Evolutionary conservation across 179 eudicot species (phyloP), one percentile per base, ranked within the genome.

Genomic region (Silene vulgaris): DNA sequence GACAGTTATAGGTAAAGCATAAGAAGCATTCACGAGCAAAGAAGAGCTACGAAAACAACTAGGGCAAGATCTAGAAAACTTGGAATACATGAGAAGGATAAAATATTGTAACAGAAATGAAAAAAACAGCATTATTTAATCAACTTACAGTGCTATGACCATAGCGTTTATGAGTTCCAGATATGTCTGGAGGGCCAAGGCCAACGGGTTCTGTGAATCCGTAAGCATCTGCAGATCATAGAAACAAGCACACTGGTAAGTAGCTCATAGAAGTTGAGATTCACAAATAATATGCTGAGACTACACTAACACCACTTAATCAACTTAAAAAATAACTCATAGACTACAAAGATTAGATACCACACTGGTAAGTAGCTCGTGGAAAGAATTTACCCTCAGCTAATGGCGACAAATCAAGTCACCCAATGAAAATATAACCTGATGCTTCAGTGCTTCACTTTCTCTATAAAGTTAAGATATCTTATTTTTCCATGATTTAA

Each of bases 81-180:
- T 65, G 21, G 35, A 56, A 35, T 32, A 9, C 63, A 70, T 1
- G 63, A 65, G 54, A 28, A 65, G 28, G 45, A 57, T 3, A 8
- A 11, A 9, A 69, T 61, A 43, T 5, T 50, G 16, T 19, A 19
- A 69, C 1, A 8, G 8, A 54, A 45, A 50, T 35, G n/a, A 59
- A 48, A 57, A 6, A 29, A 23, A 65, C 30, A 57, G 57, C 8
- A 28, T 6, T 8, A 5, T 66, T 17, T 43, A 21, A 29, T 57
- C 59, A 70, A 85, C 87, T 85, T 85, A 85, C 88, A 59, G 62
- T 70, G 74, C 43, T 65, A 78, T 65, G 69, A 71, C 73, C 63
- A 59, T 80, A 80, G 60, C 78, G 79, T 50, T 66, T 77, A 64
- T 66, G 77, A 68, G 74, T 54, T 48, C 74, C 80, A 37, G 74